Conservation (phyloP, 2,329 filamentous ascomycete genomes). For the Aspergillus sp. region DNA sequence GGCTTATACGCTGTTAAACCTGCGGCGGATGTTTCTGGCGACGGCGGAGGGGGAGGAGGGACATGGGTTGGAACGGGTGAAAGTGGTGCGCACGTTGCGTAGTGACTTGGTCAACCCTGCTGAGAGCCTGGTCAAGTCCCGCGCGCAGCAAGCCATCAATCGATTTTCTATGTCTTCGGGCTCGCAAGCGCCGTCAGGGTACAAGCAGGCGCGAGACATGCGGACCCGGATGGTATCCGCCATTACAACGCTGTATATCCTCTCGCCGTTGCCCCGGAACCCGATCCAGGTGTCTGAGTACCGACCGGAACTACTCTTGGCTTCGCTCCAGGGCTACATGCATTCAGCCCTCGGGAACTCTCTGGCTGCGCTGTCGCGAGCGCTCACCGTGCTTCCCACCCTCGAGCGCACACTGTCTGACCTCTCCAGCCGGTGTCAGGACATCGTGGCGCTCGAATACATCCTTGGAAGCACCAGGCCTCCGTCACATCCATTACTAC, state of each 20-base stretch:
- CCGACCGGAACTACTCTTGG: slow-evolving; percentile 63
- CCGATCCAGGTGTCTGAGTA: slow-evolving; percentile 42
- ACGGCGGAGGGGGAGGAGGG: slow-evolving; percentile 66
- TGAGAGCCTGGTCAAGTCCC: slow-evolving; percentile 64
- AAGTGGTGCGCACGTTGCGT: slow-evolving; percentile 62
- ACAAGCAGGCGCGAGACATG: slow-evolving; percentile 61
- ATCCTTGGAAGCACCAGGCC: slow-evolving; percentile 62
- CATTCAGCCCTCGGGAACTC: slow-evolving; percentile 73
- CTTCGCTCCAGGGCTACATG: slow-evolving; percentile 71
- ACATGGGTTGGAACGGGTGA: slow-evolving; percentile 63
- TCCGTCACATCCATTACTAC: slow-evolving; percentile 60
- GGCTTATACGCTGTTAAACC: slow-evolving; percentile 65
- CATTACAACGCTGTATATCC: slow-evolving; percentile 66
- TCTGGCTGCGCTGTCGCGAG: slow-evolving; percentile 63
- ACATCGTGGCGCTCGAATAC: slow-evolving; percentile 77
- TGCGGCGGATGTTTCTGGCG: slow-evolving; percentile 64
- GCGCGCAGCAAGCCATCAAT: slow-evolving; percentile 68
- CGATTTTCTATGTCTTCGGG: slow-evolving; percentile 67
- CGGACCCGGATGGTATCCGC: slow-evolving; percentile 66
- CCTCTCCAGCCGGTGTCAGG: slow-evolving; percentile 76
- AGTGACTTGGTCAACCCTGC: slow-evolving; percentile 61
- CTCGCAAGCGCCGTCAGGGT: slow-evolving; percentile 38
- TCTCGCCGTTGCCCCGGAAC: slow-evolving; percentile 58
- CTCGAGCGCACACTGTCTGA: slow-evolving; percentile 76
- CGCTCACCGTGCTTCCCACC: slow-evolving; percentile 69